Evolutionary conservation across 257 asterid genomes (phyloP).

Genomic region (Solanum corneliomulleri): DNA sequence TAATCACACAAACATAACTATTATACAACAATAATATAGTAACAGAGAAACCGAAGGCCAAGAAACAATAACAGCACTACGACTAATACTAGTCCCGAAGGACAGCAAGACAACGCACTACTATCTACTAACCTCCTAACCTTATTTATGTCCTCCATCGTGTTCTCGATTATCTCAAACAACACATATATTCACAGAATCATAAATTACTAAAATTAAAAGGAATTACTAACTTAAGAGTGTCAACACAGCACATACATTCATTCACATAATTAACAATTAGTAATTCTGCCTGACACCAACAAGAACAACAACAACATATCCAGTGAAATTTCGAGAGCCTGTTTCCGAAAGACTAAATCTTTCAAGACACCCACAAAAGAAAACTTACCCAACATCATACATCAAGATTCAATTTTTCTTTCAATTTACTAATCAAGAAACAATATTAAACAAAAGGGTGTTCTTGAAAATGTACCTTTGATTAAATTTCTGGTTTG

Average conservation of each 20-base stretch:
- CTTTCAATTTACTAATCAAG: background rate
- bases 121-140: no score
- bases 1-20: background rate
- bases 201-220: no score
- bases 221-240: no score
- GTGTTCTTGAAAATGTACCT: slow-evolving; percentile 5
- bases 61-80: no score
- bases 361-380: background rate
- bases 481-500: background rate
- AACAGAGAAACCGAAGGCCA: background rate
- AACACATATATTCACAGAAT: no score
- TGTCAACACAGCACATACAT: background rate
- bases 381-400: background rate
- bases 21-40: background rate
- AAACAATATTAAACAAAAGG: background rate
- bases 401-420: background rate
- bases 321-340: no score
- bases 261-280: background rate
- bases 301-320: no score
- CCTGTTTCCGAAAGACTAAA: no score
- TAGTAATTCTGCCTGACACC: no score
- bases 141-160: no score
- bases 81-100: background rate
- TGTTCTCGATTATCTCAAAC: no score
- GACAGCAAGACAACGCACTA: background rate